phyloP scores from a whole-genome alignment of 2,329 filamentous ascomycete species.

The Mycocentrospora acerina region DNA sequence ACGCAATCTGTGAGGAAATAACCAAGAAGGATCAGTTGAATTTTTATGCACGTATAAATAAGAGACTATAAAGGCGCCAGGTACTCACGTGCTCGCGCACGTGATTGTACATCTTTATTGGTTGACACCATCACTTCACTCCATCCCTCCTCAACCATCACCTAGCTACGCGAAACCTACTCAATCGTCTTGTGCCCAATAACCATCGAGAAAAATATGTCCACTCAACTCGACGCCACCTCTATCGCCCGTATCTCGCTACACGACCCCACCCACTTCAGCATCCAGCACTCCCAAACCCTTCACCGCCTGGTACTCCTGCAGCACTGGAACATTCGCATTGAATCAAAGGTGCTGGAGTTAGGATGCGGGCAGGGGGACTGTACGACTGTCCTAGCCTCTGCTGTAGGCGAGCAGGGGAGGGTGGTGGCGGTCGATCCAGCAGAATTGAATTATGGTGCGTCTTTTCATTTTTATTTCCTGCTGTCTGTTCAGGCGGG shows the following conservation, averaged over 20 bases:
- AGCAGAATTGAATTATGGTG: conserved; percentile 51
- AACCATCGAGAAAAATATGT: conserved; percentile 12
- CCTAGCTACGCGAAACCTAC: background rate
- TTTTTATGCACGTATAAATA: too few species aligned
- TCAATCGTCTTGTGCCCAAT: background rate
- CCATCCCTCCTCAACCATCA: conserved; percentile 1
- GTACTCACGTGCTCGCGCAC: too few species aligned
- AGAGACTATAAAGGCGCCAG: too few species aligned
- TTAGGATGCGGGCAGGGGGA: conserved; percentile 63
- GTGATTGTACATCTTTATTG: too few species aligned
- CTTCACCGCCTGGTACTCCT: conserved; percentile 24
- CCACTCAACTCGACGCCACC: conserved; percentile 10
- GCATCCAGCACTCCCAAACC: conserved; percentile 23
- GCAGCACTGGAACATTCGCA: conserved; percentile 18
- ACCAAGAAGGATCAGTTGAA: too few species aligned
- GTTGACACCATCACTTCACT: background rate
- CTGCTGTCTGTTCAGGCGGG: background rate
- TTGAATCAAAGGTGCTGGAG: conserved; percentile 53
- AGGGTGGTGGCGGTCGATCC: conserved; percentile 55
- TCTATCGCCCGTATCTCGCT: conserved; percentile 19
- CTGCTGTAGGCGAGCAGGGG: conserved; percentile 49
- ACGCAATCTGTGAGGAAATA: too few species aligned
- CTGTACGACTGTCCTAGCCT: conserved; percentile 56
- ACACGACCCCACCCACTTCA: conserved; percentile 17
- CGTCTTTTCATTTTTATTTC: conserved; percentile 4